Base-by-base conservation (phyloP, 352 stramenopile genomes). In the Globisporangium heterothallicum region DNA sequence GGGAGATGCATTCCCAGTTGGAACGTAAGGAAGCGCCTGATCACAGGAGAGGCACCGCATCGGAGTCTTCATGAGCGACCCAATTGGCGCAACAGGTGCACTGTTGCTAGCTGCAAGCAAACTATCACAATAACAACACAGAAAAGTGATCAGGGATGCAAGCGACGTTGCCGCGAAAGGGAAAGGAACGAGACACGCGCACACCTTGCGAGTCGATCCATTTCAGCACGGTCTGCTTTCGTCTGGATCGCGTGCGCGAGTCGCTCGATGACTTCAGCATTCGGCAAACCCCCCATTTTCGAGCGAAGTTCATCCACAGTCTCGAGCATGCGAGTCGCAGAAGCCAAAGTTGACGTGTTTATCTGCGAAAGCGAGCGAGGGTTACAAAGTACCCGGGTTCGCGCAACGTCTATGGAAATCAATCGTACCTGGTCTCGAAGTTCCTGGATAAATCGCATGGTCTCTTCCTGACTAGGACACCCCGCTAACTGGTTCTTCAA, bases 391-490 rank as follows among this genome's bases (percentile, higher is more conserved):
- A n/a, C n/a, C n/a, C n/a, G n/a, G n/a, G n/a, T n/a, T n/a, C n/a
- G n/a, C n/a, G n/a, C n/a, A n/a, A n/a, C n/a, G n/a, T n/a, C n/a
- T n/a, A n/a, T n/a, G n/a, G n/a, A n/a, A n/a, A n/a, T n/a, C n/a
- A 7, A 4, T 38, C 14, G 18, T 53, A 85, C 76, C 72, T 87
- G 72, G n/a, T 85, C 67, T 22, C 65, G 61, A 0, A 88, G 62
- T 22, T 68, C 68, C 21, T 81, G 63, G 30, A 88, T 68, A 24
- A 84, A 58, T 6, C 49, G 63, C 57, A 84, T 42, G 3, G 74
- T 86, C 49, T 86, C 74, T 61, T 85, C 78, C 53, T 88, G 77
- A 44, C 63, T 85, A 29, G 78, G 74, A 58, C 70, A 85, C 3
- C 44, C 53, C 9, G 58, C 56, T 22, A 88, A 38, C 34, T 82